Evolutionary conservation across 2,329 filamentous ascomycete genomes (phyloP).

Genomic region (Ploettnerulaceae sp.): DNA sequence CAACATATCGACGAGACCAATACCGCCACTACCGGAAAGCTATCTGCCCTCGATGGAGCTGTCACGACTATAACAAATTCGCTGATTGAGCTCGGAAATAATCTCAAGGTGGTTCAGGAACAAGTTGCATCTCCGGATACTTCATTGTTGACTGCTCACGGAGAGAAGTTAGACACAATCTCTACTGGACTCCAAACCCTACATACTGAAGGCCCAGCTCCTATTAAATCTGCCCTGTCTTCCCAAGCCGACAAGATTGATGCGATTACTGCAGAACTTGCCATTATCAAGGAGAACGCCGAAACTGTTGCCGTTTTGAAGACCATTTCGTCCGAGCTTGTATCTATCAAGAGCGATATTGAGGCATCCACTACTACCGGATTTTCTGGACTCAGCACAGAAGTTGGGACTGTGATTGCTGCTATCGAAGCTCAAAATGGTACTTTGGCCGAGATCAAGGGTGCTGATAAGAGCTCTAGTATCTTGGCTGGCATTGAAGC

Average conservation of each 20-base stretch:
- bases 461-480: constrained; percentile 21
- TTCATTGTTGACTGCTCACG: constrained; percentile 22
- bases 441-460: constrained; percentile 28
- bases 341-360: constrained; percentile 22
- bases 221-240: constrained; percentile 16
- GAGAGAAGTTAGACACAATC: constrained; percentile 27
- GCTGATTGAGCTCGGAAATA: constrained; percentile 25
- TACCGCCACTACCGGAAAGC: constrained; percentile 20
- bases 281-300: constrained; percentile 22
- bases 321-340: constrained; percentile 19
- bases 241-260: constrained; percentile 21
- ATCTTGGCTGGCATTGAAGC: constrained; percentile 23
- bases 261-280: constrained; percentile 23
- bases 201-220: constrained; percentile 17
- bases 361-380: constrained; percentile 16
- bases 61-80: constrained; percentile 27
- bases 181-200: constrained; percentile 20
- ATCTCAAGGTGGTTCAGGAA: constrained; percentile 25
- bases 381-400: constrained; percentile 18
- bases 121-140: constrained; percentile 27
- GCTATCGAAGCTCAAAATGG: constrained; percentile 24
- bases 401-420: constrained; percentile 20
- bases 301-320: constrained; percentile 16
- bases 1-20: constrained; percentile 24
- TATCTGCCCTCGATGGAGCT: constrained; percentile 28